Conservation (phyloP, 106 monocot genomes). For the Alisma plantagoaquatica region DNA sequence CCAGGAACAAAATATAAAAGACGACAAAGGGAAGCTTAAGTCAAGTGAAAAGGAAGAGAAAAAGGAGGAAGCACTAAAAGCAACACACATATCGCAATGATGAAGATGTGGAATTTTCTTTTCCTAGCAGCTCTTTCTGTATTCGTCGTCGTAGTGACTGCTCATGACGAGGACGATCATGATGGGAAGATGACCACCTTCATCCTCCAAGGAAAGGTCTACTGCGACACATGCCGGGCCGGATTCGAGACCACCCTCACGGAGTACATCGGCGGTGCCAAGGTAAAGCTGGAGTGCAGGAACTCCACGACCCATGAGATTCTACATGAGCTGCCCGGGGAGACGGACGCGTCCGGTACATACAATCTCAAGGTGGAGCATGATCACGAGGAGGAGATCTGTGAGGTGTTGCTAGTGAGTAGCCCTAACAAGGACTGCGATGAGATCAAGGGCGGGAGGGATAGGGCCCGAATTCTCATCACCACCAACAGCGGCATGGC, state of each 20-base stretch:
- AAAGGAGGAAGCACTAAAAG: too few relatives aligned
- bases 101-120: too few relatives aligned
- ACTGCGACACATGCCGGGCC: conserved; percentile 70
- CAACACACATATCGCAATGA: too few relatives aligned
- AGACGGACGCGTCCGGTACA: conserved; percentile 28
- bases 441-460: conserved; percentile 27
- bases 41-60: too few relatives aligned
- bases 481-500: conserved; percentile 31
- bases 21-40: too few relatives aligned
- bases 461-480: conserved; percentile 34
- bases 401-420: conserved; percentile 28
- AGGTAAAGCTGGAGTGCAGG: conserved; percentile 41
- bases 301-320: conserved; percentile 18
- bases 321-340: conserved; percentile 16
- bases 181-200: too few relatives aligned
- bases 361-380: conserved; percentile 32
- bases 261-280: conserved; percentile 39
- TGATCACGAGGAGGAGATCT: conserved; percentile 41
- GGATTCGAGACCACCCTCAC: conserved; percentile 67
- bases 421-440: conserved; percentile 27
- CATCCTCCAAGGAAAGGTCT: conserved; percentile 49
- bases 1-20: too few relatives aligned
- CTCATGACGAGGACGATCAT: too few relatives aligned
- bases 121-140: too few relatives aligned
- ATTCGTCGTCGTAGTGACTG: too few relatives aligned